A percentile compares a stretch with the other conserved stretches of the same genome.
Conservation (phyloP, 2,329 filamentous ascomycete species). For the Canariomyces notabilis region DNA sequence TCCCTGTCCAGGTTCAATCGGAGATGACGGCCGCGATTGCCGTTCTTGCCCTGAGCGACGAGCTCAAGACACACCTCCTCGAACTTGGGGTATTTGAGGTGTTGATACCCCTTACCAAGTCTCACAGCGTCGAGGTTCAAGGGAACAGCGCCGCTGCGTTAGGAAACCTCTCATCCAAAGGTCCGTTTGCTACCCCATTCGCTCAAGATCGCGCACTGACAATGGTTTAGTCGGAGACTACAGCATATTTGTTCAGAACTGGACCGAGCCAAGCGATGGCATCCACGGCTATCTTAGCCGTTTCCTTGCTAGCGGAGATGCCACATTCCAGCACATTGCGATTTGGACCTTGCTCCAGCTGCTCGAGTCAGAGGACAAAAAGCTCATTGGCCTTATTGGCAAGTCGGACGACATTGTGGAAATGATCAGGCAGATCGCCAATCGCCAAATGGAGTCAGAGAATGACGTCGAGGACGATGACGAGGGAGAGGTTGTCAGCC, state of each 20-base stretch:
- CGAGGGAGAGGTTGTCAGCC: conserved; percentile 84
- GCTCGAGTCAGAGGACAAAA: conserved; percentile 89
- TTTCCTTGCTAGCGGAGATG: conserved; percentile 89
- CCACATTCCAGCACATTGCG: conserved; percentile 98
- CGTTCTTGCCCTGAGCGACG: conserved; percentile 89
- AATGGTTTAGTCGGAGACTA: conserved; percentile 77
- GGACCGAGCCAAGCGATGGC: conserved; percentile 85
- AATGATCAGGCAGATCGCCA: conserved; percentile 87
- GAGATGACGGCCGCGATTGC: conserved; percentile 99
- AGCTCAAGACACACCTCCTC: conserved; percentile 85
- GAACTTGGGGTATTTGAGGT: conserved; percentile 95
- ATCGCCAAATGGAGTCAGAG: conserved; percentile 81
- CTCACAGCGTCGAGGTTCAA: conserved; percentile 94
- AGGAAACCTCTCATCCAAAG: conserved; percentile 95
- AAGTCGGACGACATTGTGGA: conserved; percentile 87
- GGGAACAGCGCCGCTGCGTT: conserved; percentile 95
- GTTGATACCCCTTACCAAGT: conserved; percentile 89
- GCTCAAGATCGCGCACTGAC: background rate
- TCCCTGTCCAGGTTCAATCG: conserved; percentile 90
- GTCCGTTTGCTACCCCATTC: conserved; percentile 38
- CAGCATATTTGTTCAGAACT: conserved; percentile 90
- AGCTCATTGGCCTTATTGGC: conserved; percentile 80
- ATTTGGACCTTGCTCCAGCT: conserved; percentile 97
- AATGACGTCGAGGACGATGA: conserved; percentile 84
- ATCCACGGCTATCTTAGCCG: conserved; percentile 93